A percentile compares a stretch with the other conserved stretches of the same genome.
Evolutionary conservation across 345 rosid genomes (phyloP).

Genomic region (Durio zibethinus): DNA sequence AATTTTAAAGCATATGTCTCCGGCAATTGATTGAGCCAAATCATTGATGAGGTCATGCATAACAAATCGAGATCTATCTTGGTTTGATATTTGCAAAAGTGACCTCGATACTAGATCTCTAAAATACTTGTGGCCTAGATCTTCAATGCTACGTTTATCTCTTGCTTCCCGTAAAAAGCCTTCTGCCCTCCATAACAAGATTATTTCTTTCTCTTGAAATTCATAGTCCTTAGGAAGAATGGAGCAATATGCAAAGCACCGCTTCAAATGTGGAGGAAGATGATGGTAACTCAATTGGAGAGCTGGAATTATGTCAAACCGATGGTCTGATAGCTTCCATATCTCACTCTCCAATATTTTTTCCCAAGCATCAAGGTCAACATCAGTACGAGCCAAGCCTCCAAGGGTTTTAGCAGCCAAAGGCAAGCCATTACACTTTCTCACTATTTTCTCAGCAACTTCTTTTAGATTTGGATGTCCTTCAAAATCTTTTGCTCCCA

Average conservation of each 20-base stretch:
- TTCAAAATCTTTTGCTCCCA: background rate
- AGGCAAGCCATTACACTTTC: slow-evolving; percentile 35
- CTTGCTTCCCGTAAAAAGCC: background rate
- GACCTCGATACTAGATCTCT: background rate
- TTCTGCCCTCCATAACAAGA: slow-evolving; percentile 1
- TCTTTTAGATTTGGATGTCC: slow-evolving; percentile 23
- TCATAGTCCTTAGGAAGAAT: slow-evolving; percentile 16
- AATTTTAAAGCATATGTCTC: slow-evolving; percentile 3
- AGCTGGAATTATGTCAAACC: slow-evolving; percentile 12
- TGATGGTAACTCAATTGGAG: slow-evolving; percentile 24
- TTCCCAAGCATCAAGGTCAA: slow-evolving; percentile 31
- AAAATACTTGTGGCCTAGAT: background rate
- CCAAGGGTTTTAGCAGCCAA: slow-evolving; percentile 4
- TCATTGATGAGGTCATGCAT: slow-evolving; percentile 43
- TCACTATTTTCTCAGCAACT: slow-evolving; percentile 30
- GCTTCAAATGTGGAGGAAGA: slow-evolving; percentile 33
- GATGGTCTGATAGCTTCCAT: slow-evolving; percentile 23
- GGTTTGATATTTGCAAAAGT: background rate
- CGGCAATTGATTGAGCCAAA: slow-evolving; percentile 33
- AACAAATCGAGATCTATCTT: background rate
- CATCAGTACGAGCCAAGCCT: too few species aligned
- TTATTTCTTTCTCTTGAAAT: background rate
- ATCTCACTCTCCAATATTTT: slow-evolving; percentile 21
- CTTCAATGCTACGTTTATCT: background rate
- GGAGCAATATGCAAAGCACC: slow-evolving; percentile 37